Conservation (phyloP, 306 rosid species). For the Quercus engelmannii region DNA sequence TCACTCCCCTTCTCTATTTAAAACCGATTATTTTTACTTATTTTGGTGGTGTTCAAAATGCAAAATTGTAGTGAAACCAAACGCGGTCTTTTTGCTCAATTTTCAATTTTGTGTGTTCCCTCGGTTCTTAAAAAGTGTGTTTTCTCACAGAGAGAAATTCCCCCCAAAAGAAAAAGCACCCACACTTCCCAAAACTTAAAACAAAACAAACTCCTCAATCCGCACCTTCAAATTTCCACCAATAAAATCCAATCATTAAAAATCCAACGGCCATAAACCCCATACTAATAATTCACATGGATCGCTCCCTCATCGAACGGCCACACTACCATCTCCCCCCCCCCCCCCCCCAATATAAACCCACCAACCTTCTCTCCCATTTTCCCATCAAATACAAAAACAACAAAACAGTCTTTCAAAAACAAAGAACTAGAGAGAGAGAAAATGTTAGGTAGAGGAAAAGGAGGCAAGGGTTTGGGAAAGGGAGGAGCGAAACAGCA, state of each 20-base stretch:
- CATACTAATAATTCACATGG: background rate
- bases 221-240: conserved; percentile 1
- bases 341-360: background rate
- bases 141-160: conserved; percentile 9
- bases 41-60: no score
- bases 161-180: background rate
- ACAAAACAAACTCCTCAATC: background rate
- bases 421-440: no score
- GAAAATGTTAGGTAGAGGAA: conserved; percentile 61
- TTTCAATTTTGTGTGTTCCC: background rate
- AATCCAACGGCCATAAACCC: conserved; percentile 27
- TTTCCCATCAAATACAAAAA: background rate
- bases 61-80: background rate
- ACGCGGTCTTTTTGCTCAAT: background rate
- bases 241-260: conserved; percentile 10
- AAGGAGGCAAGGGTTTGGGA: conserved; percentile 57
- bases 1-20: no score
- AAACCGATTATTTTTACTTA: no score
- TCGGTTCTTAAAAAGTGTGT: background rate
- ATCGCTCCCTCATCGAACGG: conserved; percentile 25
- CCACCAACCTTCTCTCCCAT: background rate
- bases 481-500: conserved; percentile 66
- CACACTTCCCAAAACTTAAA: no score
- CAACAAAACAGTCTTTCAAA: no score
- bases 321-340: accelerated